Evolutionary conservation across 352 stramenopile genomes (phyloP), one percentile per base, ranked within the genome.

Genomic region (Pythium phragmiticola): DNA sequence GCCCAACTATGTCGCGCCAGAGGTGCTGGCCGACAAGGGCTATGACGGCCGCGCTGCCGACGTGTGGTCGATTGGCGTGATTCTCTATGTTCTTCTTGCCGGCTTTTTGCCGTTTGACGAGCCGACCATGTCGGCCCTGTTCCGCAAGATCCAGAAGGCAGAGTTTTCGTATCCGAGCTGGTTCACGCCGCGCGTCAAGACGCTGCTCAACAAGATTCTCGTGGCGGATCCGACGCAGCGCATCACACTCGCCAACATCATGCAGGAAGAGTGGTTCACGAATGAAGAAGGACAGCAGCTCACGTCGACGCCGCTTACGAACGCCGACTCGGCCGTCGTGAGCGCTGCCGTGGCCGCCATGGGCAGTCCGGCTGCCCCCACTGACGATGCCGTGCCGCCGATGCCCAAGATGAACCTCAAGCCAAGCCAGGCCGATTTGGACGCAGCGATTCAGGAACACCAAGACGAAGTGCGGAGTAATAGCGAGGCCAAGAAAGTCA

Each of bases 31-130:
- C 3, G 91, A 98, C 73, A 95, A 96, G 70, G 95, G 94, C 28
- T 99, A 99, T 74, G 88, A 97, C 47, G 88, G 89, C 48, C 78
- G 85, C n/a, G 86, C 89, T 8, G 88, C 89, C 21, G 89, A 97
- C 78, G 95, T 99, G 23, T 99, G 98, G 97, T 98, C 90, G 42
- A 98, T 97, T 63, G 98, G 98, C 52, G 97, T 99, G 17, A 99
- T 99, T 62, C 81, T 99, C 36, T 99, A 99, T 74, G 89, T 96
- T 37, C 68, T 97, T 60, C 82, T 97, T 42, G 88, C 88, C 34
- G 94, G 94, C 12, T 98, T 97, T 68, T 70, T 98, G 37, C 94
- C 94, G 37, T 98, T 98, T 57, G 94, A 98, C 64, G 94, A 98
- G 63, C 87, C 88, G 1, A 98, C 89, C 3, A 98, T 99, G 88